Evolutionary conservation across 805 yeast genomes (phyloP).

Genomic region (Kodamaea fukazawae): DNA sequence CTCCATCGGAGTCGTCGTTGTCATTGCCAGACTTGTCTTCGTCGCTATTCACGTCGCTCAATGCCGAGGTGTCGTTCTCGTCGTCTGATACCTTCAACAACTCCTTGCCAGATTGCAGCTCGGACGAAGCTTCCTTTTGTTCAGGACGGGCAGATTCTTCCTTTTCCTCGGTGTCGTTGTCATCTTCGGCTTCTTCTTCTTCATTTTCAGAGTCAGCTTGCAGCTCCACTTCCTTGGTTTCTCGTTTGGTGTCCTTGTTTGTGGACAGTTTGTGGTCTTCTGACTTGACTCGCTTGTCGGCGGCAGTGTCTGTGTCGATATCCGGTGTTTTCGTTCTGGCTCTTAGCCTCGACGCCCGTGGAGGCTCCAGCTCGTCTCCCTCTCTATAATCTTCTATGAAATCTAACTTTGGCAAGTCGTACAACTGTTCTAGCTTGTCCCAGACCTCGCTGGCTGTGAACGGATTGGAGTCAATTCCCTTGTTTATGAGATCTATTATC

Average conservation of each 20-base stretch:
- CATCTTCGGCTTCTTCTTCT: constrained; percentile 1
- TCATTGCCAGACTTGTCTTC: background rate
- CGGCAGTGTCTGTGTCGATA: background rate
- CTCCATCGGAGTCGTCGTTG: background rate
- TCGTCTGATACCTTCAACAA: background rate
- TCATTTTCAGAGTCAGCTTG: background rate
- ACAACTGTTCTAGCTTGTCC: constrained; percentile 52
- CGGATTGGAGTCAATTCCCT: constrained; percentile 19
- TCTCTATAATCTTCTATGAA: constrained; percentile 42
- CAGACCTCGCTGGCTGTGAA: constrained; percentile 53
- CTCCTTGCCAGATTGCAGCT: too few relatives aligned
- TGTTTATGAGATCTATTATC: constrained; percentile 40
- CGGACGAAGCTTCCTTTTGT: too few relatives aligned
- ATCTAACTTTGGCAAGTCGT: constrained; percentile 58
- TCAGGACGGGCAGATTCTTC: background rate
- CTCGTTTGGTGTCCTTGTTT: too few relatives aligned
- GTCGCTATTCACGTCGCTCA: constrained; percentile 3
- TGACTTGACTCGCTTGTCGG: background rate
- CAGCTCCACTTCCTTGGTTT: background rate
- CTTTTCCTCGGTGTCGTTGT: background rate
- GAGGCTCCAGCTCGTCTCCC: constrained; percentile 4
- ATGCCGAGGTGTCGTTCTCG: constrained; percentile 3
- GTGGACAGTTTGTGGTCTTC: background rate
- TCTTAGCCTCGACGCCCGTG: background rate
- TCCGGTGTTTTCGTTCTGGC: background rate